Evolutionary conservation across 371 early-diverging fungal genomes (phyloP).

Genomic region (Rhizopus sp.): DNA sequence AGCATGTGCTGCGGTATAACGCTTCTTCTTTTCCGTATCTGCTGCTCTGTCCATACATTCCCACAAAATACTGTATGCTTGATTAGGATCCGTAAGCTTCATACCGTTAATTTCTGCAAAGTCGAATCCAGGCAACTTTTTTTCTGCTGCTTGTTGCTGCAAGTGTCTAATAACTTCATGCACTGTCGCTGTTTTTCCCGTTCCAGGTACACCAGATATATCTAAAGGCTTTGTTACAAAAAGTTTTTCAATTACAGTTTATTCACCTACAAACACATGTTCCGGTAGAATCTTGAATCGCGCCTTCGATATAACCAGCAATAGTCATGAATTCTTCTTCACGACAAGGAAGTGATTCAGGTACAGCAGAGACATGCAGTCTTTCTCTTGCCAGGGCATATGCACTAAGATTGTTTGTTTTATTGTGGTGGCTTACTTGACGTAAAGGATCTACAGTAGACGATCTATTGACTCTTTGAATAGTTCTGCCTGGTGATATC

Average conservation of each 20-base stretch:
- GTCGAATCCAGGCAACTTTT: conserved; percentile 70
- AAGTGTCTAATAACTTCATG: conserved; percentile 81
- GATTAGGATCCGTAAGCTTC: conserved; percentile 91
- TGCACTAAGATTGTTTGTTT: conserved; percentile 22
- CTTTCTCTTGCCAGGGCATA: conserved; percentile 74
- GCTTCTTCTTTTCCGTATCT: conserved; percentile 31
- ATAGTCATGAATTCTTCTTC: conserved; percentile 88
- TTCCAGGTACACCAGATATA: conserved; percentile 97
- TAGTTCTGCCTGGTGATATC: neutral
- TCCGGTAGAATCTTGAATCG: conserved; percentile 78
- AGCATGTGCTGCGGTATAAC: conserved; percentile 79
- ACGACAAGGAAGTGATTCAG: conserved; percentile 87
- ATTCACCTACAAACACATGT: conserved; percentile 75
- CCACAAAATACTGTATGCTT: conserved; percentile 87
- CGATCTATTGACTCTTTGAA: conserved; percentile 23
- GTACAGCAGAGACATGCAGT: conserved; percentile 89
- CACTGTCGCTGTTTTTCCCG: conserved; percentile 98
- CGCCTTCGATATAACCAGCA: conserved; percentile 66
- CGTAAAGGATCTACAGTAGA: conserved; percentile 19
- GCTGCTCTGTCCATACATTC: conserved; percentile 54
- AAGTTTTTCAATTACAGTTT: neutral
- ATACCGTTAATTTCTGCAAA: conserved; percentile 96
- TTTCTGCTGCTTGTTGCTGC: conserved; percentile 66
- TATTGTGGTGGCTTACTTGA: conserved; percentile 12
- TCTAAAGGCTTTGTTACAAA: conserved; percentile 42